Conservation (phyloP, 1,284 basidiomycete species). For the Cronartium ribicola region DNA sequence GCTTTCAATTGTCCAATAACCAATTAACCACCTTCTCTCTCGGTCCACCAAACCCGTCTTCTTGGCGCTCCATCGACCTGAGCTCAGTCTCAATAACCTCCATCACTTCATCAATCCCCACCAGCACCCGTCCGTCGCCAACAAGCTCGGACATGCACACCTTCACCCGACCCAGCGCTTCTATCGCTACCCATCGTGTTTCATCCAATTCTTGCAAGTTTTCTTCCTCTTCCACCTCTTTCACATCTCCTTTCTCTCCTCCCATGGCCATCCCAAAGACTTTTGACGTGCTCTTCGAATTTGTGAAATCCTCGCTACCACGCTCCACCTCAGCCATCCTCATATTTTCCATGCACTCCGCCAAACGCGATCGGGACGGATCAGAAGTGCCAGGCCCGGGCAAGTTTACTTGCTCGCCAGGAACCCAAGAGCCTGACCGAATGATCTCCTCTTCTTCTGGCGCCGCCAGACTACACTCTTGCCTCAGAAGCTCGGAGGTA, state of each 20-base stretch:
- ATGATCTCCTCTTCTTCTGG: not conserved
- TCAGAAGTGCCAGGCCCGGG: not conserved
- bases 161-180: not conserved
- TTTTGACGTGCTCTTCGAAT: too few relatives aligned
- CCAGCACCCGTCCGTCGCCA: too few relatives aligned
- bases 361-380: not conserved
- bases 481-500: not conserved
- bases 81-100: not conserved
- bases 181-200: not conserved
- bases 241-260: not conserved
- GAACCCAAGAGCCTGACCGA: too few relatives aligned
- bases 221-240: not conserved
- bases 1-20: not conserved
- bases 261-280: not conserved
- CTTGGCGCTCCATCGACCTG: not conserved
- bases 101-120: not conserved
- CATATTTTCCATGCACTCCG: not conserved
- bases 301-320: not conserved
- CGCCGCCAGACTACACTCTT: not conserved
- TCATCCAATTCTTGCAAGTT: not conserved
- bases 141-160: not conserved
- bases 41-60: not conserved
- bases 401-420: not conserved
- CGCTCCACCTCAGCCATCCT: not conserved
- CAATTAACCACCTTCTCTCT: not conserved